Conservation (phyloP, 1,284 basidiomycete species). For the Gomphus bonarii region DNA sequence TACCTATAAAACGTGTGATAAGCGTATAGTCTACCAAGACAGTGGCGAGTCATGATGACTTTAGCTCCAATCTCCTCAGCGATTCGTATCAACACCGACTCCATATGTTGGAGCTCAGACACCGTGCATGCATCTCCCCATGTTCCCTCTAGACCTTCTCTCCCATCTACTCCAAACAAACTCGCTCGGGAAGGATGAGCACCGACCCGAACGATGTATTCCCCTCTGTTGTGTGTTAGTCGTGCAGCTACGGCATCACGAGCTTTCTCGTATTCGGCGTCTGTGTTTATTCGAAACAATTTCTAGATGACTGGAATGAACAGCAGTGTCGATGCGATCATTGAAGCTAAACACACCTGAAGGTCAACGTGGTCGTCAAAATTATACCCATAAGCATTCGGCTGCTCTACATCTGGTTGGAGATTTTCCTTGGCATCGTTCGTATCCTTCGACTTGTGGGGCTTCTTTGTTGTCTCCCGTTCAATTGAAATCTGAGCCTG, state of each 20-base stretch:
- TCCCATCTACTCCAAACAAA: constrained; percentile 42
- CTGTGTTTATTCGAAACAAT: constrained; percentile 34
- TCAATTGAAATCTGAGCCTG: constrained; percentile 20
- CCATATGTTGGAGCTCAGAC: constrained; percentile 42
- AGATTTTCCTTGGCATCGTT: constrained; percentile 16
- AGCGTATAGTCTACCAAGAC: not conserved
- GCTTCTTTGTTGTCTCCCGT: not conserved
- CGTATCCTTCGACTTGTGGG: constrained; percentile 24
- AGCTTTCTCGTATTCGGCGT: constrained; percentile 38
- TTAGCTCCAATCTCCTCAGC: constrained; percentile 71
- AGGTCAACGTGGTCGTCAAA: constrained; percentile 47
- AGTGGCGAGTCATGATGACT: constrained; percentile 26
- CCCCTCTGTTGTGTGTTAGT: constrained; percentile 54
- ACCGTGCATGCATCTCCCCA: constrained; percentile 38
- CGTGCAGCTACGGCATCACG: constrained; percentile 54
- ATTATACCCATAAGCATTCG: constrained; percentile 6
- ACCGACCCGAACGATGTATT: constrained; percentile 64
- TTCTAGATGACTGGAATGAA: constrained; percentile 24
- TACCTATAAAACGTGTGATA: constrained; percentile 27
- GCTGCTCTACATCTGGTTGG: constrained; percentile 13
- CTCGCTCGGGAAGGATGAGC: constrained; percentile 41
- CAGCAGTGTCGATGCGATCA: constrained; percentile 1
- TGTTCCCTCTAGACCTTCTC: constrained; percentile 39
- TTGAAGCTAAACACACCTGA: constrained; percentile 34
- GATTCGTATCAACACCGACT: constrained; percentile 30